Evolutionary conservation across 495 filamentous ascomycete species (phyloP).

Genomic region (Hypomontagnella submonticulosa): DNA sequence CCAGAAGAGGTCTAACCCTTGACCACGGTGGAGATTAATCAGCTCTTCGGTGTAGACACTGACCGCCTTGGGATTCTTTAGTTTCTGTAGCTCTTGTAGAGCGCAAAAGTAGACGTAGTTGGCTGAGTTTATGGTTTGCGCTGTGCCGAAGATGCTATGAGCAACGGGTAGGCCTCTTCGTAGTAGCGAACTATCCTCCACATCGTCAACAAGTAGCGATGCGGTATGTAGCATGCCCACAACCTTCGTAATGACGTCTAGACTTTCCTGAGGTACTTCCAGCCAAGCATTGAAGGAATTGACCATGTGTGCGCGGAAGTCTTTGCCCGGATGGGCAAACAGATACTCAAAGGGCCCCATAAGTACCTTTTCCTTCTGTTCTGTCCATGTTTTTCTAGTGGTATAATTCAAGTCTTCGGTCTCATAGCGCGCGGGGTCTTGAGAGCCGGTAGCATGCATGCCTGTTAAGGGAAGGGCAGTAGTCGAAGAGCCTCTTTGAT

Average conservation of each 20-base stretch:
- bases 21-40: constrained; percentile 91
- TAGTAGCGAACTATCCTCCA: constrained; percentile 84
- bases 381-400: constrained; percentile 66
- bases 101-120: constrained; percentile 98
- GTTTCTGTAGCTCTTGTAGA: constrained; percentile 80
- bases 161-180: constrained; percentile 91
- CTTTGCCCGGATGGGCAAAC: constrained; percentile 86
- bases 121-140: constrained; percentile 96
- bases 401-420: constrained; percentile 58
- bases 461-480: constrained; percentile 47
- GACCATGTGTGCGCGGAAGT: constrained; percentile 86
- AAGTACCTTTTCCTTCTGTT: constrained; percentile 80
- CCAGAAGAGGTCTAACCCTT: constrained; percentile 99
- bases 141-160: constrained; percentile 92
- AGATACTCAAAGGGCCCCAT: constrained; percentile 91
- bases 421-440: constrained; percentile 59
- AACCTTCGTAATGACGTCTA: constrained; percentile 86
- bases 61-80: constrained; percentile 76
- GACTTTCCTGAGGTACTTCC: constrained; percentile 78
- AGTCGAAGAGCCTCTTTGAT: constrained; percentile 50
- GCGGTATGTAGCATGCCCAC: constrained; percentile 95
- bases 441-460: constrained; percentile 48
- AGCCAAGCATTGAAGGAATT: constrained; percentile 92
- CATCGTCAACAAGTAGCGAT: constrained; percentile 92
- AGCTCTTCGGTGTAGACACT: constrained; percentile 89